These are phyloP conservation scores for Stemphylium vesicarium DNA, from an alignment of 2,329 filamentous ascomycete species.

Conservation along the genomic window DNA sequence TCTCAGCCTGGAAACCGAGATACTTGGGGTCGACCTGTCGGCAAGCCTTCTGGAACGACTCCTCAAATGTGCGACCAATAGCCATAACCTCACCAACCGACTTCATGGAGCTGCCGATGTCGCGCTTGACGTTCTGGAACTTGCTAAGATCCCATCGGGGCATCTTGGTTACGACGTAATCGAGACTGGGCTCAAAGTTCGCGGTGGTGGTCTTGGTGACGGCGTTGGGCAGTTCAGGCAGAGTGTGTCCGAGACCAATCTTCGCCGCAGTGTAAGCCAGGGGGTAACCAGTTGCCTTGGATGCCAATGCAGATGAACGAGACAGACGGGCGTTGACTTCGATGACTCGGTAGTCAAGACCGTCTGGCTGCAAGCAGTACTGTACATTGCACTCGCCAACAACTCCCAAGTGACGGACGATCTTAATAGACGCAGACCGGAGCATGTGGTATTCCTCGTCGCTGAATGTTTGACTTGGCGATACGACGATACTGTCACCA, in stretches of 20 bases:
- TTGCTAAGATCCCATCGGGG: slow-evolving; percentile 98
- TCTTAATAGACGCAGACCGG: slow-evolving; percentile 95
- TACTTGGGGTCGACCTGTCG: slow-evolving; percentile 94
- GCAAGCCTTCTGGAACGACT: slow-evolving; percentile 98
- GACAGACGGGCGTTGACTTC: slow-evolving; percentile 99
- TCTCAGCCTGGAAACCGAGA: slow-evolving; percentile 91
- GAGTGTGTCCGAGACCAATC: slow-evolving; percentile 93
- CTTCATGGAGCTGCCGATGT: slow-evolving; percentile 98
- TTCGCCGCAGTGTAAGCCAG: slow-evolving; percentile 97
- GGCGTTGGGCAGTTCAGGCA: slow-evolving; percentile 95
- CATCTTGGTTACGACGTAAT: slow-evolving; percentile 99
- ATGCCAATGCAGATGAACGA: slow-evolving; percentile 93
- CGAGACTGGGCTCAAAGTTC: slow-evolving; percentile 96
- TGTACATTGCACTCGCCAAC: slow-evolving; percentile 99
- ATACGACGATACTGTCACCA: slow-evolving; percentile 97
- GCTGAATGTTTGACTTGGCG: slow-evolving; percentile 93
- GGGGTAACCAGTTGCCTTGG: slow-evolving; percentile 97
- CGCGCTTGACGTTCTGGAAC: slow-evolving; percentile 98
- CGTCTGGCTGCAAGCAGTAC: slow-evolving; percentile 95
- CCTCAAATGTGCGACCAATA: slow-evolving; percentile 96
- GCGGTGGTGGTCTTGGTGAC: slow-evolving; percentile 98
- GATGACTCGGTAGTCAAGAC: slow-evolving; percentile 97
- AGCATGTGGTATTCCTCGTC: slow-evolving; percentile 99
- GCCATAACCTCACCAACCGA: slow-evolving; percentile 99
- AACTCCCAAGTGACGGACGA: slow-evolving; percentile 93